These are phyloP conservation scores for Erodium trifolium DNA, from an alignment of 441 rosid genomes.

Conservation along the genomic window DNA sequence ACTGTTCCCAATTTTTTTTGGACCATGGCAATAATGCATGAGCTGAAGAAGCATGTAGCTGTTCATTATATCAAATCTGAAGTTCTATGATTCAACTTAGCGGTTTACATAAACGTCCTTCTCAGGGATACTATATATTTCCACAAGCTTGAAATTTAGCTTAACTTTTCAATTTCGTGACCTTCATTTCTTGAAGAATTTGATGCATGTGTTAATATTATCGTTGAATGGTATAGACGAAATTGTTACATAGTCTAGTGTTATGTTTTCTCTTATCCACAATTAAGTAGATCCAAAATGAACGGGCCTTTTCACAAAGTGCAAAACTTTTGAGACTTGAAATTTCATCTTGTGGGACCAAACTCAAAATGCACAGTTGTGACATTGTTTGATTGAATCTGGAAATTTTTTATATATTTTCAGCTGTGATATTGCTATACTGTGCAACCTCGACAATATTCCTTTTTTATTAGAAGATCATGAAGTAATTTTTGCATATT, in stretches of 20 bases:
- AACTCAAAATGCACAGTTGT: not conserved
- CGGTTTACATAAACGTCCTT: not conserved
- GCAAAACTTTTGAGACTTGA: constrained; percentile 1
- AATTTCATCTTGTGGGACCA: not conserved
- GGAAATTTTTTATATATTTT: not conserved
- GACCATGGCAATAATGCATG: not conserved
- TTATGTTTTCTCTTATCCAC: not conserved
- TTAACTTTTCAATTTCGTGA: constrained; percentile 2
- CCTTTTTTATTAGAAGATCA: not conserved
- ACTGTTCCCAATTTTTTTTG: no score
- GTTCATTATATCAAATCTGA: not conserved
- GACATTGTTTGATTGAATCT: not conserved
- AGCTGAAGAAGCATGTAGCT: not conserved
- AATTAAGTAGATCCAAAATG: not conserved
- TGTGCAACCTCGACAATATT: not conserved
- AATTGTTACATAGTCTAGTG: not conserved
- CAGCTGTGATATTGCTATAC: not conserved
- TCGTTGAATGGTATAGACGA: not conserved
- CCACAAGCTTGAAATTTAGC: constrained; percentile 2
- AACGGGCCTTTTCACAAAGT: not conserved
- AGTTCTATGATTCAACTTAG: not conserved
- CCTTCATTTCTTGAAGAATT: not conserved
- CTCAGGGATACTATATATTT: not conserved
- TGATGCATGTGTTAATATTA: constrained; percentile 1
- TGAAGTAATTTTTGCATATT: not conserved